Percentiles rank a stretch among this genome's conserved stretches.
Evolutionary conservation across 2,329 filamentous ascomycete genomes (phyloP).

Genomic region (Colletotrichum navitas): DNA sequence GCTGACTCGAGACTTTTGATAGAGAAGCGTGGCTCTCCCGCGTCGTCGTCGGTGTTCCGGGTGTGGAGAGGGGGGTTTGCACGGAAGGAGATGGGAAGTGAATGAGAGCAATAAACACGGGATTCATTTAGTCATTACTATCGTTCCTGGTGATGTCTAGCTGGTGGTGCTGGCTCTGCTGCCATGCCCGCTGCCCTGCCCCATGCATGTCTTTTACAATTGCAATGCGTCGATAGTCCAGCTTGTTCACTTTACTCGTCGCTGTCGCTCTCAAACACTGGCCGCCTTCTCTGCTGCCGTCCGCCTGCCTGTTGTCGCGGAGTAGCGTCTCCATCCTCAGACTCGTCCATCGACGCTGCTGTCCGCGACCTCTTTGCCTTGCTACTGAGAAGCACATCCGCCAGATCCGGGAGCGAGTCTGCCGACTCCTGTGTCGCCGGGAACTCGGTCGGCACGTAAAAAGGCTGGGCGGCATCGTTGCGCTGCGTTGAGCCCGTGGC

Average conservation of each 20-base stretch:
- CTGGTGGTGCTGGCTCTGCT: slow-evolving; percentile 3
- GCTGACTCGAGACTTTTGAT: slow-evolving; percentile 11
- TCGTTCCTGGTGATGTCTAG: neutral
- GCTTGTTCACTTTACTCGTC: slow-evolving; percentile 26
- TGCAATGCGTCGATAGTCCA: neutral
- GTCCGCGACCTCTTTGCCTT: slow-evolving; percentile 9
- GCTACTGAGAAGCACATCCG: slow-evolving; percentile 18
- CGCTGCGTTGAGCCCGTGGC: slow-evolving; percentile 45
- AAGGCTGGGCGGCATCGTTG: slow-evolving; percentile 49
- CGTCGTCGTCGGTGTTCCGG: neutral
- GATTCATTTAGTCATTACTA: slow-evolving; percentile 34
- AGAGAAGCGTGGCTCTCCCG: neutral
- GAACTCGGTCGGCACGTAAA: slow-evolving; percentile 56
- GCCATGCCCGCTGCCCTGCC: neutral
- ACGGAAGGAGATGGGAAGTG: neutral
- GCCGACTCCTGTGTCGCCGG: slow-evolving; percentile 54
- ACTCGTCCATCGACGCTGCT: slow-evolving; percentile 11
- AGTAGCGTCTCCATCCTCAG: slow-evolving; percentile 27
- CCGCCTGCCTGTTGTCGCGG: slow-evolving; percentile 7
- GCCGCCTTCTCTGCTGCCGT: slow-evolving; percentile 33
- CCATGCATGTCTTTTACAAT: neutral
- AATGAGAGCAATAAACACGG: neutral
- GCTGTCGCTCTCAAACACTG: slow-evolving; percentile 46
- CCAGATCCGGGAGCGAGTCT: slow-evolving; percentile 45
- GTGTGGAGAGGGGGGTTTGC: neutral